Base-by-base conservation (phyloP, 2,329 filamentous ascomycete genomes). In the Nigrospora sphaerica region DNA sequence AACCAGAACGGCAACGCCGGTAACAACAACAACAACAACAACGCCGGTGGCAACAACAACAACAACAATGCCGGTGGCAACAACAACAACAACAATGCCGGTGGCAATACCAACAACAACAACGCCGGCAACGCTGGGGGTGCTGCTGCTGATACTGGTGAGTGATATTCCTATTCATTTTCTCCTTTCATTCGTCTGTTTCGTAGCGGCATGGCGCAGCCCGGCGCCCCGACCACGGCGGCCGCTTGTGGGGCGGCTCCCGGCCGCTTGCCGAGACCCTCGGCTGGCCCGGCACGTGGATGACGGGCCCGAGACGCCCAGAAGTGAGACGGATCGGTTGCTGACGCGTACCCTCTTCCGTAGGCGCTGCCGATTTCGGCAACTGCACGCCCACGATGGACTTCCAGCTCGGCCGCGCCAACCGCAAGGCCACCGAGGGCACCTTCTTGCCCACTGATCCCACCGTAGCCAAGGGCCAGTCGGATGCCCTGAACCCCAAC, bases 391-490 rank as follows among this genome's bases (percentile, higher is more conserved):
- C 75, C 12, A 72, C 68, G 23, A 77, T 77, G 56, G 73, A 80
- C 62, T 81, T 80, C 65, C 69, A 77, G 55, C 69, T 71, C 39
- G 78, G 78, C 13, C 73, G 75, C 1, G 54, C 65, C 42, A 72
- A 72, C 16, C 77, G 78, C 46, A 60, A 68, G 10, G 64, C 68
- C 28, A 63, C 64, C 42, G 78, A 80, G 59, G 75, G 72, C 55
- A 80, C 78, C 39, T 83, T 83, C 71, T 69, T 79, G 52, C 74
- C 80, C 38, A 70, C 67, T 16, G 79, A 83, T 57, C 61, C 73
- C 7, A 56, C 75, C 9, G 72, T 80, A 33, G 73, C 73, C 53
- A 61, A 76, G 57, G 77, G 77, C 39, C 77, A 81, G 61, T 61
- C 41, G 50, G 77, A 81, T 49, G 77, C 78, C 33, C 63, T 81